Base-by-base conservation (phyloP, 257 asterid species). In the Vinca minor region DNA sequence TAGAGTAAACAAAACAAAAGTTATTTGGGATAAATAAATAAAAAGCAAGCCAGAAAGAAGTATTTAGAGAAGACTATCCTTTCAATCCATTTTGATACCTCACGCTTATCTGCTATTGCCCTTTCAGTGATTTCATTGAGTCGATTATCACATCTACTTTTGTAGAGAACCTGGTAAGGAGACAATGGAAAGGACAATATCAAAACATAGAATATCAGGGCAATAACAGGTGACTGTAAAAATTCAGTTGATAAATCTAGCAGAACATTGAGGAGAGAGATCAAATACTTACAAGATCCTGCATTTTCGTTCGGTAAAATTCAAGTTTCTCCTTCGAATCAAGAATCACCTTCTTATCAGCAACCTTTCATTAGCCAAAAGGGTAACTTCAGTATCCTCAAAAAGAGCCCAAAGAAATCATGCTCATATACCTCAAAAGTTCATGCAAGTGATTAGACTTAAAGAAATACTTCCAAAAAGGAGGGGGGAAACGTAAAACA, bases 61-160 rank as follows among this genome's bases (percentile, higher is more conserved):
- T 29, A n/a, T 39, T 47, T 65, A 49, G 11, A 31, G 36, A 58
- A 59, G 61, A 62, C 12, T 12, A 50, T 28, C 34, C 29, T 45
- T 54, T 62, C 36, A 48, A 13, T 62, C n/a, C 31, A 61, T 44
- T 34, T 29, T 48, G 38, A 48, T 77, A 89, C 99, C 97, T 93
- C 99, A 5, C 73, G 76, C 76, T 87, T 89, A 83, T 89, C 97
- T 67, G 99, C 92, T 75, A 82, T 68, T 69, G 96, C 99, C 75
- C 97, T 85, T 82, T 93, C 99, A 6, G 90, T 89, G 62, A 93
- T 93, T 79, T 89, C 99, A 80, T 93, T 93, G 71, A 93, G 97
- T 62, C 94, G 88, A 71, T 93, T 93, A 74, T 93, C 99, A 35
- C 99, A 93, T 80, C 95, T 85, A 82, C 97, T 93, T 85, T 87